Conservation (phyloP, 805 yeast genomes). For the Cyberlindnera japonica region DNA sequence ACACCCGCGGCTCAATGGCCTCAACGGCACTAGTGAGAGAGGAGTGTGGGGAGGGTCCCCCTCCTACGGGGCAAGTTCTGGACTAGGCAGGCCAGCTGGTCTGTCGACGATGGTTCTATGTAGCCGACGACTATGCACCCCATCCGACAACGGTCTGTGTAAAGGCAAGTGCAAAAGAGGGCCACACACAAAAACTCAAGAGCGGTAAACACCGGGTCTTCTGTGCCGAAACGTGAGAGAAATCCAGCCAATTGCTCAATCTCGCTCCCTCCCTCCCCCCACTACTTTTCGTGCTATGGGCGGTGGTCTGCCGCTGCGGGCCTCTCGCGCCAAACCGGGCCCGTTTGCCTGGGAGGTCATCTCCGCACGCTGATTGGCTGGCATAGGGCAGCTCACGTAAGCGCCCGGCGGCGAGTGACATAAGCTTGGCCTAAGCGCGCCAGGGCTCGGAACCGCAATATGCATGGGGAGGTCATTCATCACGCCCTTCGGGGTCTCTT, state of each 20-base stretch:
- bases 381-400: neutral
- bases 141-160: no score
- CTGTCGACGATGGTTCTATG: no score
- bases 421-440: slow-evolving; percentile 1
- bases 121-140: no score
- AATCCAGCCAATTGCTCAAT: neutral
- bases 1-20: no score
- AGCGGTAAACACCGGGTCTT: neutral
- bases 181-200: no score
- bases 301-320: slow-evolving; percentile 4
- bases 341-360: slow-evolving; percentile 6
- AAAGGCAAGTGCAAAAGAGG: no score
- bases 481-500: slow-evolving; percentile 1
- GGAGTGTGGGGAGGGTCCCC: no score
- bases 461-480: slow-evolving; percentile 13
- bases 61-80: no score
- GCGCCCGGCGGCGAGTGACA: neutral
- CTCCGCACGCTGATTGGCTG: slow-evolving; percentile 13
- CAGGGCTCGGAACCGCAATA: slow-evolving; percentile 6
- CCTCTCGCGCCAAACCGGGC: slow-evolving; percentile 2
- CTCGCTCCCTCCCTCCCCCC: neutral
- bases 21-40: no score
- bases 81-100: no score
- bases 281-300: slow-evolving; percentile 1
- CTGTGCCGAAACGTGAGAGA: neutral